Conservation (phyloP, 768 basidiomycete species). For the Mycena maculata region DNA sequence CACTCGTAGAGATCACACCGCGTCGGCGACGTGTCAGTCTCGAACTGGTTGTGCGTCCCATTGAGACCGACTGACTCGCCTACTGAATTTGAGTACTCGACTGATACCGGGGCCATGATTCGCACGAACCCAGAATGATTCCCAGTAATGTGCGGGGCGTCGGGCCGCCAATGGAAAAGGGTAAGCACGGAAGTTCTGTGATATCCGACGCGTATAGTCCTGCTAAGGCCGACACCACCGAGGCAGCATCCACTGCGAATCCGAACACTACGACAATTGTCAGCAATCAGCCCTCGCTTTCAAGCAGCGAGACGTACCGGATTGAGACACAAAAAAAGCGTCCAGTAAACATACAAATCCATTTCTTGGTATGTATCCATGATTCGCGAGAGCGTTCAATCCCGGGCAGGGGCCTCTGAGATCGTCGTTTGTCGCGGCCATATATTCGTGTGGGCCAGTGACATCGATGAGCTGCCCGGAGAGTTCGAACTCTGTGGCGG, state of each 20-base stretch:
- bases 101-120: too few species aligned
- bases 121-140: not conserved
- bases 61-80: not conserved
- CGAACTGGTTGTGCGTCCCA: conserved; percentile 23
- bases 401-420: conserved; percentile 19
- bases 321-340: not conserved
- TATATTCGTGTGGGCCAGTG: not conserved
- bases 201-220: not conserved
- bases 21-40: conserved; percentile 5
- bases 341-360: not conserved
- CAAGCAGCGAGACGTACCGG: not conserved
- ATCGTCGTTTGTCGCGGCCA: not conserved
- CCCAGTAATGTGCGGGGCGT: not conserved
- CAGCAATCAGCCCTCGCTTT: not conserved
- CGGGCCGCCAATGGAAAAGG: conserved; percentile 7
- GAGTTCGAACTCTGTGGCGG: too few species aligned
- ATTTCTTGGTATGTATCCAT: conserved; percentile 11
- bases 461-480: conserved; percentile 4
- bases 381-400: conserved; percentile 20
- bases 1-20: conserved; percentile 12
- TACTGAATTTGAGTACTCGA: not conserved
- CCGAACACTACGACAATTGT: conserved; percentile 4
- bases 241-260: not conserved
- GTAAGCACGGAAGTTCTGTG: not conserved
- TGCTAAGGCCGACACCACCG: not conserved